Evolutionary conservation across 2,329 filamentous ascomycete species (phyloP), one percentile per base, ranked within the genome.

Genomic region (Gyromitra esculenta): DNA sequence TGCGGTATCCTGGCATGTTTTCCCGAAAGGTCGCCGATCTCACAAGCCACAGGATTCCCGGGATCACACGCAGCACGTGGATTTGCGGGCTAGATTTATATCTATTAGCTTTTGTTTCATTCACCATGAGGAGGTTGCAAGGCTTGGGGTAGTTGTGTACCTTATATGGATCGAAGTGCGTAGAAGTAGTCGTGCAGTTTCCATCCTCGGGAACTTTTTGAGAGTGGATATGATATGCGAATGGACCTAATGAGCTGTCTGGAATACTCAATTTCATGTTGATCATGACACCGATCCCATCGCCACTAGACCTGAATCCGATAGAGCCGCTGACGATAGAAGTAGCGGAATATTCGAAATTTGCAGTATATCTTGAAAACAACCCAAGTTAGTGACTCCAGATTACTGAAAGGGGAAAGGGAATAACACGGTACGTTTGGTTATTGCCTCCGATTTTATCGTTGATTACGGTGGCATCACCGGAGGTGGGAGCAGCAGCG

Each of bases 81-180:
- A 13, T 35, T 31, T 1, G 13, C 41, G 8, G 68, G 45, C 68
- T 71, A 35, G 21, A 39, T 65, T 56, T 68, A 18, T 6, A 2
- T 1, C 5, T 31, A 39, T 73, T 48, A 67, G 50, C n/a, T 63
- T 56, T 11, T 15, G 9, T n/a, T 37, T 15, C 50, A 37, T n/a
- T 25, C 4, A 2, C 37, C 31, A 56, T 2, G n/a, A 68, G 35
- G 1, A 15, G 8, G 25, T 41, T 21, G 7, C n/a, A 5, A 11
- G 31, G 7, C 31, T 9, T 39, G 18, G n/a, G n/a, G 41, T 54
- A 43, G 41, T 52, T 52, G 39, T n/a, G 21, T 62, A 70, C 57
- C 48, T 71, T 71, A 35, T 35, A 71, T 71, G 68, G 68, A 57
- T 71, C 68, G 52, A 71, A 71, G 64, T 64, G 68, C 18, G 45